Base-by-base conservation (phyloP, 352 stramenopile species). In the Phytophthora palmivora region DNA sequence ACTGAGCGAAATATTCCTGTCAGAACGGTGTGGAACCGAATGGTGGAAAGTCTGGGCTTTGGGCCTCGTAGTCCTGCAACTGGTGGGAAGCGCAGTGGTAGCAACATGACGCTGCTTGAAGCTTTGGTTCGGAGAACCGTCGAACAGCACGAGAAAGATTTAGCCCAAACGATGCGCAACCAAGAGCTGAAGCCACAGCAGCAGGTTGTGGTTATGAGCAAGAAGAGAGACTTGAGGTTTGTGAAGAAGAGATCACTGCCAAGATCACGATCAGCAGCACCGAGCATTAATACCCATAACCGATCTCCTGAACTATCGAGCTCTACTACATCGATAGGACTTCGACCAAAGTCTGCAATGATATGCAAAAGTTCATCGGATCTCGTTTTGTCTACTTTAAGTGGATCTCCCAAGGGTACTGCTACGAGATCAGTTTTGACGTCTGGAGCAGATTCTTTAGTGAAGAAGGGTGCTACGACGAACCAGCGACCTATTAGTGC, bases 271-370 rank as follows among this genome's bases (percentile, higher is more conserved):
- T 60, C 38, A 16, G 44, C 44, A 11, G 55, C 73, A 7, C 37
- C 69, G 6, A 64, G 26, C 37, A 64, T 60, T 36, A 74, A 67
- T 28, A 16, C 49, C 19, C 33, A 26, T 5, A 37, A 56, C n/a
- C 22, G 44, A 16, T 52, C 63, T 37, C 28, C 26, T 32, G 7
- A 48, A 15, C 6, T 37, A 34, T 45, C 55, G 15, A 53, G 14
- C 15, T 43, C 39, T 4, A 43, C 24, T 4, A 22, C 30, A 15
- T 49, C 60, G 12, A 2, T 41, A 5, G 34, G 26, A 33, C 47
- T 77, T 46, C 72, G 79, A 14, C 74, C 79, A 36, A 76, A 79
- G 44, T 86, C 79, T 41, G 79, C 77, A 19, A 61, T 67, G 47
- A 56, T 79, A 6, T 86, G 70, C 60, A 84, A 62, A 43, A 87